phyloP scores from a whole-genome alignment of 306 rosid genomes.

The Rosa lucieae region DNA sequence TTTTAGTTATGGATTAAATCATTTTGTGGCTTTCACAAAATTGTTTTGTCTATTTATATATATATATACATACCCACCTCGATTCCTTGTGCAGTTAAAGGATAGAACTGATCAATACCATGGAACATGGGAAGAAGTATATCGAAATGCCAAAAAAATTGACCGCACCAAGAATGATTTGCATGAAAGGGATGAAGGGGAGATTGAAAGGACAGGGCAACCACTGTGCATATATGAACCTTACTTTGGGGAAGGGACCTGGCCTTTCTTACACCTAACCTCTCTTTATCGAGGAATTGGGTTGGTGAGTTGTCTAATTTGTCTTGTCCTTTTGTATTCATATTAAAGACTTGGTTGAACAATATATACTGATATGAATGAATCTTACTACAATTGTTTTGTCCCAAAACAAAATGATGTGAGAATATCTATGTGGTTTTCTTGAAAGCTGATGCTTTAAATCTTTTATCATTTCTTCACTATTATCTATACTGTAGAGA shows the following conservation, averaged over 20 bases:
- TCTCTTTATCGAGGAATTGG: constrained; percentile 93
- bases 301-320: constrained; percentile 56
- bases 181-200: constrained; percentile 95
- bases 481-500: not conserved
- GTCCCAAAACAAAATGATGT: not conserved
- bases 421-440: not conserved
- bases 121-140: constrained; percentile 94
- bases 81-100: constrained; percentile 61
- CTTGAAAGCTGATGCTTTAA: not conserved
- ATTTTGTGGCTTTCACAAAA: not conserved
- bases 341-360: not conserved
- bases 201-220: constrained; percentile 95
- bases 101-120: constrained; percentile 84
- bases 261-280: constrained; percentile 84
- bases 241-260: constrained; percentile 85
- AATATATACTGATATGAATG: not conserved
- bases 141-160: constrained; percentile 71
- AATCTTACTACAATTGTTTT: not conserved
- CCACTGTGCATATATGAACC: constrained; percentile 93
- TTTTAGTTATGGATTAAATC: constrained; percentile 13
- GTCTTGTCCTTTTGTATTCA: not conserved
- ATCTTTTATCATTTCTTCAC: not conserved
- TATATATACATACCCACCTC: constrained; percentile 12
- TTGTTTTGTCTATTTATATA: constrained; percentile 3
- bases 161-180: constrained; percentile 82